Base-by-base conservation (phyloP, 2,329 filamentous ascomycete genomes). In the Nemania serpens region DNA sequence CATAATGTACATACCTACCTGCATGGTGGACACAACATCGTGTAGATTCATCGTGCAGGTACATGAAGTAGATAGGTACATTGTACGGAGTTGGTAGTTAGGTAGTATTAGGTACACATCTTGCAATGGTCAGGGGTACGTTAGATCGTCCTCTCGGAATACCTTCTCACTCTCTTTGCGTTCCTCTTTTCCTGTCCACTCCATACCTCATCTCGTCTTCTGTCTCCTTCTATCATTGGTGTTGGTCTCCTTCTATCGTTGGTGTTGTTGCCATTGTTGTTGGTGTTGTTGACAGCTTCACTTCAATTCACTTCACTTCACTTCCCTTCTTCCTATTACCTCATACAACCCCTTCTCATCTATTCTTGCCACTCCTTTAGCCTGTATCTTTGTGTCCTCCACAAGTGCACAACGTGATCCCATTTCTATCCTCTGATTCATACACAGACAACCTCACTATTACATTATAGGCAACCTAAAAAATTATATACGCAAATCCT, bases 351-450 rank as follows among this genome's bases (percentile, higher is more conserved):
- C n/a, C n/a, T 25, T 47, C 50, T 34, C 46, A 15, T 57, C 37
- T 29, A 5, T 64, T 64, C 55, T 55, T 50, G 58, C 62, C 62
- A 39, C 55, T 64, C 62, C 39, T 61, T 64, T 50, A 29, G 12
- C 20, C 18, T 29, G 51, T 22, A 60, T 46, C 20, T 57, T 43
- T 15, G 50, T 56, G 34, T 43, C 45, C 37, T 37, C 48, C 42
- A n/a, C 46, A 34, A 46, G 50, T 45, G 51, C 46, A 39, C 55
- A 37, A 55, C 54, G 58, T 58, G 46, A 58, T 49, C 25, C 45
- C 20, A 20, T 47, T 49, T 58, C 25, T 45, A 50, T 52, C 54
- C 49, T n/a, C 52, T 59, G 37, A 56, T 51, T 58, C 33, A 63
- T 59, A 56, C 15, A 51, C 34, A 41, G 47, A 48, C 39, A 22